phyloP scores from a whole-genome alignment of 257 asterid genomes.

The Linaria vulgaris region DNA sequence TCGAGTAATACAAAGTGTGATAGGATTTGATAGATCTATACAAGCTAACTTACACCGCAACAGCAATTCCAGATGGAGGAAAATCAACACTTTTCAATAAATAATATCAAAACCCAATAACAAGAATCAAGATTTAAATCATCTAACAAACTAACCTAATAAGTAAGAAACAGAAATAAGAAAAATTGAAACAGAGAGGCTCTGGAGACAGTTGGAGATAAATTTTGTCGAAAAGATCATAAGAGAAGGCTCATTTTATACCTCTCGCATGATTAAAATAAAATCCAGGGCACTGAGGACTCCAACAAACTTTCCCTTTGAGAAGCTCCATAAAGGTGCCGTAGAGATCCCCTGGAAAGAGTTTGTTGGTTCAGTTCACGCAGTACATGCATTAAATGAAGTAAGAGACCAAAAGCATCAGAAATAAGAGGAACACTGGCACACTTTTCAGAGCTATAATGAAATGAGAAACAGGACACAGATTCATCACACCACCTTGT shows the following conservation, averaged over 20 bases:
- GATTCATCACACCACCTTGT: too few relatives aligned
- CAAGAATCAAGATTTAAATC: too few relatives aligned
- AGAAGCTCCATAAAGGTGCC: slow-evolving; percentile 89
- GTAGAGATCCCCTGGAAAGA: slow-evolving; percentile 75
- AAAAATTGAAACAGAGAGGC: neutral
- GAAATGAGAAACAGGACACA: too few relatives aligned
- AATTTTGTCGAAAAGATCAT: slow-evolving; percentile 6
- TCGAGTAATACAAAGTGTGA: too few relatives aligned
- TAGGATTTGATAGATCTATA: too few relatives aligned
- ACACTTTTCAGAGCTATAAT: too few relatives aligned
- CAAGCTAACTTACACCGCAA: too few relatives aligned
- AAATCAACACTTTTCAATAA: too few relatives aligned
- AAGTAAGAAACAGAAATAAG: too few relatives aligned
- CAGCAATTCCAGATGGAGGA: too few relatives aligned
- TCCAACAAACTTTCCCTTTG: slow-evolving; percentile 77
- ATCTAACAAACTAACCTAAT: too few relatives aligned
- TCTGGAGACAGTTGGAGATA: slow-evolving; percentile 5
- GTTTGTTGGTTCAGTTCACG: slow-evolving; percentile 20
- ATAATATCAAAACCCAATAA: too few relatives aligned
- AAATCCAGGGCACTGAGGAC: slow-evolving; percentile 86
- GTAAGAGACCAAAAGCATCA: slow-evolving; percentile 20
- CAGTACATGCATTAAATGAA: slow-evolving; percentile 8
- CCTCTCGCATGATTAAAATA: slow-evolving; percentile 91
- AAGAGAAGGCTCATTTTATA: slow-evolving; percentile 29
- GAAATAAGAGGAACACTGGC: slow-evolving; percentile 6